Base-by-base conservation (phyloP, 805 yeast genomes). In the Nakazawaea ishiwadae region DNA sequence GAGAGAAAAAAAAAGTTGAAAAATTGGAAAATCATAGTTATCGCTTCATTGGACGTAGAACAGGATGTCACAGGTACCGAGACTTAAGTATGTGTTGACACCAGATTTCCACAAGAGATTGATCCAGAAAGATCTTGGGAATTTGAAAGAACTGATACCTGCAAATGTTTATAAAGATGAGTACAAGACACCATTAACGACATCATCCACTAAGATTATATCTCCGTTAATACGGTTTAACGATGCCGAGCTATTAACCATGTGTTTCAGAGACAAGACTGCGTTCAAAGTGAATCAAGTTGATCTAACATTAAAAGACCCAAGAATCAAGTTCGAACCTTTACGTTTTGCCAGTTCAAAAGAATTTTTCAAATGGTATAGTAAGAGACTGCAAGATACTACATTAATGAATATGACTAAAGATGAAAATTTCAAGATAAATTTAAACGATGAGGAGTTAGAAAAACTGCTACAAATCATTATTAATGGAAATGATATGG, bases 61-160 rank as follows among this genome's bases (percentile, higher is more conserved):
- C 14, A 18, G 14, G 2, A 30, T 31, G 35, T 23, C 34, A 11
- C 19, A 20, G 14, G 31, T 30, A 29, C 31, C 34, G 10, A 37
- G 23, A 21, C 31, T 24, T 11, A 39, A 39, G 17, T 39, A 39
- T 19, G 16, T 39, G 3, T 10, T 39, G 11, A 24, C 38, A 6
- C 43, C 43, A 3, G 43, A 39, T 32, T 34, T 39, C 30, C 43
- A 33, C 24, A 18, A 31, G 30, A 33, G 43, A 29, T 17, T 39
- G 17, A 9, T 39, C 11, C 12, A 17, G 11, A 40, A 40, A 17
- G 44, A 40, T 19, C 11, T 40, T n/a, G 8, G 12, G 11, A 40
- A 40, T 30, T 14, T 40, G 8, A 16, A 30, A 9, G 16, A 12
- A 3, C 15, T 18, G 1, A 19, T 35, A 16, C 31, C 39, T 17